Percentiles rank a stretch among this genome's conserved stretches.
These are phyloP conservation scores for Phytophthora fragariae DNA, from an alignment of 352 stramenopile genomes.

Conservation along the genomic window DNA sequence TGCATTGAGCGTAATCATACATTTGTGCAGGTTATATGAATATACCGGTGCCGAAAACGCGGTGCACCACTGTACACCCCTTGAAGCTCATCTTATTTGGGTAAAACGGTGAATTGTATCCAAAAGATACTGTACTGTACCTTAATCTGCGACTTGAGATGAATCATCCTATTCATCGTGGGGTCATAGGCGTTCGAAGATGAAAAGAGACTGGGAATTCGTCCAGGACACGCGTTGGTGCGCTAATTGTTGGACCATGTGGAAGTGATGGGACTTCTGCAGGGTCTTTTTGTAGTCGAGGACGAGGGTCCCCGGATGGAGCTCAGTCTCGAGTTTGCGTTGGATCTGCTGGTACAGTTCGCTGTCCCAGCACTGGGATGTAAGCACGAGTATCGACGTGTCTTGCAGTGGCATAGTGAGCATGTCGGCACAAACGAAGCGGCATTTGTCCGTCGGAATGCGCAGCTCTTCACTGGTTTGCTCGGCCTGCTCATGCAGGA, in stretches of 20 bases:
- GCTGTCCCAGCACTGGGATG: constrained; percentile 70
- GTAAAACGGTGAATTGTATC: constrained; percentile 6
- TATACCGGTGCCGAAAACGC: no score
- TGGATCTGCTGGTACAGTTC: constrained; percentile 43
- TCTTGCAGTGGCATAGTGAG: constrained; percentile 38
- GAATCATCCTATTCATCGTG: not conserved
- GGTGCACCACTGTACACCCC: constrained; percentile 1
- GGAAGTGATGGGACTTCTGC: constrained; percentile 35
- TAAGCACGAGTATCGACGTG: constrained; percentile 53
- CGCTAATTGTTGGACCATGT: constrained; percentile 28
- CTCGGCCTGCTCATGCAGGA: constrained; percentile 43
- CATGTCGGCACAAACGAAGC: constrained; percentile 57
- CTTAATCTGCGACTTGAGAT: not conserved
- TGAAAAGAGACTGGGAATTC: constrained; percentile 44
- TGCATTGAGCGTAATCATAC: no score
- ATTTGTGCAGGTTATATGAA: no score
- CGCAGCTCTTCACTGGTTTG: constrained; percentile 20
- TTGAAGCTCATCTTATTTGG: constrained; percentile 22
- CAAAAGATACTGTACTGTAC: not conserved
- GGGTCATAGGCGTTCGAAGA: constrained; percentile 32
- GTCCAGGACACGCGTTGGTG: constrained; percentile 56
- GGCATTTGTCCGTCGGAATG: constrained; percentile 20
- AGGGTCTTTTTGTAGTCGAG: constrained; percentile 64
- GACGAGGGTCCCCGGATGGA: constrained; percentile 42
- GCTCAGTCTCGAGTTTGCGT: constrained; percentile 51